Conservation (phyloP, 805 yeast species). For the Hanseniaspora guilliermondii region DNA sequence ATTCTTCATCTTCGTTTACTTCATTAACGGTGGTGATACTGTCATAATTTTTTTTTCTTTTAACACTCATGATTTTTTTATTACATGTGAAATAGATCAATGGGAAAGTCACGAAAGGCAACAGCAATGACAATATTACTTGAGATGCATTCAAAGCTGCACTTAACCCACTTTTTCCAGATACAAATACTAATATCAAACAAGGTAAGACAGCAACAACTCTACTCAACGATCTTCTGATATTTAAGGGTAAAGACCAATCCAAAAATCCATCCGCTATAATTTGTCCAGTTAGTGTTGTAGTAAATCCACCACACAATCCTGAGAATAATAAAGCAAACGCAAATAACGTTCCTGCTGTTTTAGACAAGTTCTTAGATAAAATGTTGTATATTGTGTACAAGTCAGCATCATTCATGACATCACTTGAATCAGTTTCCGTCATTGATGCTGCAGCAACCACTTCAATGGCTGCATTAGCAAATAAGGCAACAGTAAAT, state of each 20-base stretch:
- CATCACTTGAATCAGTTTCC: conserved; percentile 28
- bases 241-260: conserved; percentile 71
- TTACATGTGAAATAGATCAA: conserved; percentile 67
- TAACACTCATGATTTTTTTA: conserved; percentile 54
- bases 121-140: conserved; percentile 63
- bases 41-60: conserved; percentile 14
- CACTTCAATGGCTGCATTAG: conserved; percentile 75
- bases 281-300: conserved; percentile 89
- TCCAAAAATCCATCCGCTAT: conserved; percentile 80
- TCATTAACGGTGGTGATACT: not conserved
- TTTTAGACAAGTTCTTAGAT: conserved; percentile 47
- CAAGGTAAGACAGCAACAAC: conserved; percentile 81
- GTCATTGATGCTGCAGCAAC: conserved; percentile 83
- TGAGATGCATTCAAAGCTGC: conserved; percentile 72
- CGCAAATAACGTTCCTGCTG: conserved; percentile 76
- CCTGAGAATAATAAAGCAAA: conserved; percentile 78
- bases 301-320: conserved; percentile 89
- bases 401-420: conserved; percentile 63
- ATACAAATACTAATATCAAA: conserved; percentile 53
- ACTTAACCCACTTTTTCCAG: conserved; percentile 73
- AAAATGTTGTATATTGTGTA: conserved; percentile 67
- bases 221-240: conserved; percentile 69
- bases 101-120: conserved; percentile 86
- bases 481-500: conserved; percentile 82
- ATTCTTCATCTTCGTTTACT: conserved; percentile 1